Conservation (phyloP, 805 yeast species). For the Candida verbasci region DNA sequence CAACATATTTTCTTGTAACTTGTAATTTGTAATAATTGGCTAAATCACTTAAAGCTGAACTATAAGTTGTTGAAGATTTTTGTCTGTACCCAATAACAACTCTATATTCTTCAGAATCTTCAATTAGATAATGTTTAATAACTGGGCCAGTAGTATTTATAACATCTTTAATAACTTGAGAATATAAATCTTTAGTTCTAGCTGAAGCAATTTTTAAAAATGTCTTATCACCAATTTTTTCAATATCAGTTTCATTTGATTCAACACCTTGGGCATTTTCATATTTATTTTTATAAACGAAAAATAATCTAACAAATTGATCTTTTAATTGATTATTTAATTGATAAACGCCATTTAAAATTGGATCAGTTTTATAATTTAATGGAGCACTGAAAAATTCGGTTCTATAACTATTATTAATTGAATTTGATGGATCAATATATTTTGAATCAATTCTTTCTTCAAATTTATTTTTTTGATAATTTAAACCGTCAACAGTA, state of each 20-base stretch:
- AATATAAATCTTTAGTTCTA: conserved; percentile 76
- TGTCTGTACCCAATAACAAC: conserved; percentile 85
- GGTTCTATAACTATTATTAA: conserved; percentile 53
- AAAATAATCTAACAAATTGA: conserved; percentile 64
- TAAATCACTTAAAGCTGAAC: conserved; percentile 79
- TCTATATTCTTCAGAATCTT: conserved; percentile 78
- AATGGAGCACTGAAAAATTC: conserved; percentile 75
- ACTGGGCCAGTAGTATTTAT: conserved; percentile 83
- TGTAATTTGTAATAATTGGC: conserved; percentile 84
- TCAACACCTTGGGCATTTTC: conserved; percentile 12
- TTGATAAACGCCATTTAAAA: conserved; percentile 34
- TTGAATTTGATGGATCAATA: conserved; percentile 49
- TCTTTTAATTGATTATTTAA: conserved; percentile 32
- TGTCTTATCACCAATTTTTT: conserved; percentile 70
- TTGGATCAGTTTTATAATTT: conserved; percentile 42
- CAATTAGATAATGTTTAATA: conserved; percentile 78
- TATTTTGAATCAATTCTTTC: conserved; percentile 76
- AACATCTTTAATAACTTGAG: conserved; percentile 66
- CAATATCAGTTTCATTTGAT: conserved; percentile 47
- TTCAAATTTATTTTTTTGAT: conserved; percentile 53
- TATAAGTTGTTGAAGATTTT: conserved; percentile 79
- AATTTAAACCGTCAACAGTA: conserved; percentile 36
- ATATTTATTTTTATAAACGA: conserved; percentile 68
- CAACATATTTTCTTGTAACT: conserved; percentile 87
- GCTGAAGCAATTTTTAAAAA: conserved; percentile 73